Evolutionary conservation across 2,329 filamentous ascomycete species (phyloP).

Genomic region (Colletotrichum tamarilloi): DNA sequence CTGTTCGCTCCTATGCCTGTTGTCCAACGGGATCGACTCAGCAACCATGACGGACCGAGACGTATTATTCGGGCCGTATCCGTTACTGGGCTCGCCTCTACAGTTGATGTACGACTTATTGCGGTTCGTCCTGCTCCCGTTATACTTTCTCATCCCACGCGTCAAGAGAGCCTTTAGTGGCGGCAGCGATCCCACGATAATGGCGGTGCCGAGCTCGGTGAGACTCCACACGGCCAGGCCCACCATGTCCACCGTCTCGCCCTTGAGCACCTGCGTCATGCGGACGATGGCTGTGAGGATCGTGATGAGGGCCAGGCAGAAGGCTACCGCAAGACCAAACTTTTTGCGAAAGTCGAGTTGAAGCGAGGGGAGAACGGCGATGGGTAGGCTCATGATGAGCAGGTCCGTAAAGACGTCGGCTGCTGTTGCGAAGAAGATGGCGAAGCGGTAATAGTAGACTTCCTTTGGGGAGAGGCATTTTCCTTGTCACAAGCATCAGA

Average conservation of each 20-base stretch:
- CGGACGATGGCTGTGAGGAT: slow-evolving; percentile 38
- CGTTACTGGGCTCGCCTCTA: not conserved
- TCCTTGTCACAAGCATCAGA: slow-evolving; percentile 15
- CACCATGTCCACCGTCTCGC: slow-evolving; percentile 35
- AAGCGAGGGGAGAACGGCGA: slow-evolving; percentile 35
- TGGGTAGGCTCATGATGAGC: slow-evolving; percentile 39
- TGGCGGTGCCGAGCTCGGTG: slow-evolving; percentile 22
- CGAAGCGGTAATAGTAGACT: slow-evolving; percentile 30
- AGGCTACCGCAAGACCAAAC: slow-evolving; percentile 37
- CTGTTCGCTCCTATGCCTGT: slow-evolving; percentile 33
- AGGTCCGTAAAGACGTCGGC: slow-evolving; percentile 36
- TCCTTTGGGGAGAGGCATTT: slow-evolving; percentile 33
- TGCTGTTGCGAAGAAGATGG: slow-evolving; percentile 33
- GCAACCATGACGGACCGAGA: slow-evolving; percentile 25
- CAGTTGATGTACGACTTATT: not conserved
- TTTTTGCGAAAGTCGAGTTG: slow-evolving; percentile 37
- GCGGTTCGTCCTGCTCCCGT: slow-evolving; percentile 13
- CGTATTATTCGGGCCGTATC: not conserved
- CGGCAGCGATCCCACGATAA: slow-evolving; percentile 39
- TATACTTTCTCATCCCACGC: slow-evolving; percentile 23
- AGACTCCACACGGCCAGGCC: slow-evolving; percentile 35
- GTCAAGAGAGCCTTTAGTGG: slow-evolving; percentile 38
- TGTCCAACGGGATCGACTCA: slow-evolving; percentile 35
- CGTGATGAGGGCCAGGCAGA: slow-evolving; percentile 39
- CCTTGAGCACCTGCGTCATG: slow-evolving; percentile 38